A percentile compares a stretch with the other conserved stretches of the same genome.
Evolutionary conservation across 768 basidiomycete genomes (phyloP).

Genomic region (Tricholoma furcatifolium): DNA sequence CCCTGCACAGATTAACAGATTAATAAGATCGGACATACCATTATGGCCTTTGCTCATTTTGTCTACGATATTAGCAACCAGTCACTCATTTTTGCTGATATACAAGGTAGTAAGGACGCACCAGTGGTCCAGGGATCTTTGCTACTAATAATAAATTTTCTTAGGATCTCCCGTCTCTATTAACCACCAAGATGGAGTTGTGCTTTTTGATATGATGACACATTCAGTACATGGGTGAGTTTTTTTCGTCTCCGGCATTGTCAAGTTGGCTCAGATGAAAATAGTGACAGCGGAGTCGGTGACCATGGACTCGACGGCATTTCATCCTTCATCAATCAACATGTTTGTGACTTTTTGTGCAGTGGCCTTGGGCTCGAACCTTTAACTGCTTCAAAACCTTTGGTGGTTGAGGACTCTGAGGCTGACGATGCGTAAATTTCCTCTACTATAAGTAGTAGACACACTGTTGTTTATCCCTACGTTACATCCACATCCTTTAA

Average conservation of each 20-base stretch:
- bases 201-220: constrained; percentile 2
- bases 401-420: too few relatives aligned
- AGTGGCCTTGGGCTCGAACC: too few relatives aligned
- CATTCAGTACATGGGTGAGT: not conserved
- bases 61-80: not conserved
- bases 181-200: not conserved
- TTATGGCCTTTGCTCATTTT: constrained; percentile 1
- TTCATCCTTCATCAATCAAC: not conserved
- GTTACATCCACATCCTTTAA: too few relatives aligned
- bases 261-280: not conserved
- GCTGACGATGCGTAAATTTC: too few relatives aligned
- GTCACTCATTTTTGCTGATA: not conserved
- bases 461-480: too few relatives aligned
- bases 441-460: too few relatives aligned
- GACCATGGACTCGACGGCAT: not conserved
- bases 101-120: not conserved
- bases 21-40: not conserved
- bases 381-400: too few relatives aligned
- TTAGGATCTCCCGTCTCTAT: not conserved
- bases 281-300: not conserved
- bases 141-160: not conserved
- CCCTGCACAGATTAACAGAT: not conserved
- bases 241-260: not conserved
- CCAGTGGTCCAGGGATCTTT: not conserved
- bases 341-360: not conserved